Conservation (phyloP, 2,329 filamentous ascomycete species). For the Colletotrichum sp. region DNA sequence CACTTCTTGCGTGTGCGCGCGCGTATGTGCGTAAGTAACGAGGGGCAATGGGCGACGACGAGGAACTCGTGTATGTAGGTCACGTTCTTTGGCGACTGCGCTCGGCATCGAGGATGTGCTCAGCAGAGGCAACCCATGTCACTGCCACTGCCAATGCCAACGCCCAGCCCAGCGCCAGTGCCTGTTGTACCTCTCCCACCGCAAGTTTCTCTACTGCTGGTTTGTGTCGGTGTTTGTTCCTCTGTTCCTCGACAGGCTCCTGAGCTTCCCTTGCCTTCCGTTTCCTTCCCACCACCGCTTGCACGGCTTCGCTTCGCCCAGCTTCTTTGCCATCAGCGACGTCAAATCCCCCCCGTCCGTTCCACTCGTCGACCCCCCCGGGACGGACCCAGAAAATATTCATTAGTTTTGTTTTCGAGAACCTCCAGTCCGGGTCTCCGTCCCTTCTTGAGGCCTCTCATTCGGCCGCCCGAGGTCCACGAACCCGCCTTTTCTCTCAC, state of each 20-base stretch:
- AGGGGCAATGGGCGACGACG: not conserved
- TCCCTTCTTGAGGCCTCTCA: conserved; percentile 7
- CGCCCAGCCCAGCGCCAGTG: not conserved
- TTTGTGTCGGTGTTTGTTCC: not conserved
- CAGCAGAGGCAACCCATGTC: conserved; percentile 13
- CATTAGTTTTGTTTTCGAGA: conserved; percentile 2
- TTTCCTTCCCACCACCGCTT: not conserved
- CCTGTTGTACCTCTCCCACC: not conserved
- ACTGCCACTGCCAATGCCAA: conserved; percentile 2
- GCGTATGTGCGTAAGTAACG: not conserved
- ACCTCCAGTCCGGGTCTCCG: not conserved
- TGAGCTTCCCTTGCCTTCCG: not conserved
- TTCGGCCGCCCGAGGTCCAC: conserved; percentile 13
- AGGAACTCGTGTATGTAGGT: conserved; percentile 3
- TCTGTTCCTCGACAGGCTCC: not conserved
- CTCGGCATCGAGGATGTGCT: not conserved
- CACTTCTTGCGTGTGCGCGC: not conserved
- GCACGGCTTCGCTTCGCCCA: conserved; percentile 8
- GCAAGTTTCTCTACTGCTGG: not conserved
- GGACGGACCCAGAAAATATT: conserved; percentile 15
- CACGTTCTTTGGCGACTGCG: not conserved
- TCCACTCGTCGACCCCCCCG: conserved; percentile 5
- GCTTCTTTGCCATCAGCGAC: conserved; percentile 13
- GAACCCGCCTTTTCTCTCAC: conserved; percentile 13
- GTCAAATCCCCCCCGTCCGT: conserved; percentile 14